Evolutionary conservation across 2,329 filamentous ascomycete genomes (phyloP), one percentile per base, ranked within the genome.

Genomic region (Trematosphaeria pertusa): DNA sequence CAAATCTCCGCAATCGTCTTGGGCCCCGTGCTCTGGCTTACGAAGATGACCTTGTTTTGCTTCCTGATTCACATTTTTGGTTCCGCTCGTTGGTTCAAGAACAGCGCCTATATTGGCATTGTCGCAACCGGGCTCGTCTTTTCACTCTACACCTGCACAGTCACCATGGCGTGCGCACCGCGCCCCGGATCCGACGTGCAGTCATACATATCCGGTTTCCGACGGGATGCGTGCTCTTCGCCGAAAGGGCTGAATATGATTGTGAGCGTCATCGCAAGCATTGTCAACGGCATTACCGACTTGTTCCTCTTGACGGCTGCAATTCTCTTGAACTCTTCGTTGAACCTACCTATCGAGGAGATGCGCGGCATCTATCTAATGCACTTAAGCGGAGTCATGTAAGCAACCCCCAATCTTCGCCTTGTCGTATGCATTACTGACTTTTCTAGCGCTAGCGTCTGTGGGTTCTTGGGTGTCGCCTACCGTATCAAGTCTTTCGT

Each of bases 21-120:
- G 2, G 59, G 57, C 2, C 59, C 55, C 2, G 41, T 59, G 3
- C 47, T 62, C 14, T 62, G 59, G 59, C 30, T 60, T 4, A 46
- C 54, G 14, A 62, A 62, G 37, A 35, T 60, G 5, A 50, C 50
- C 11, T 32, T 60, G 8, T 59, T 60, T 35, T 50, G 35, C 21
- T 54, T 57, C 33, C 28, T 62, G 1, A 28, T 57, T 2, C 43
- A 42, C 12, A 34, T 40, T 6, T 62, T 60, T 37, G 44, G 45
- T 3, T 46, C 42, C 5, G 41, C 50, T 7, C 46, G 59, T 12
- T 62, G 59, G 59, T 42, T 56, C 36, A 60, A 54, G 36, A 52
- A 57, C 24, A 48, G 44, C n/a, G 47, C 41, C 7, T 59, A 52
- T 22, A 24, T 57, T 19, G 50, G 56, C 3, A 52, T 60, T 18